A percentile compares a stretch with the other conserved stretches of the same genome.
These are phyloP conservation scores for Chlamydomonas incerta DNA, from an alignment of 139 green algal genomes.

Conservation along the genomic window DNA sequence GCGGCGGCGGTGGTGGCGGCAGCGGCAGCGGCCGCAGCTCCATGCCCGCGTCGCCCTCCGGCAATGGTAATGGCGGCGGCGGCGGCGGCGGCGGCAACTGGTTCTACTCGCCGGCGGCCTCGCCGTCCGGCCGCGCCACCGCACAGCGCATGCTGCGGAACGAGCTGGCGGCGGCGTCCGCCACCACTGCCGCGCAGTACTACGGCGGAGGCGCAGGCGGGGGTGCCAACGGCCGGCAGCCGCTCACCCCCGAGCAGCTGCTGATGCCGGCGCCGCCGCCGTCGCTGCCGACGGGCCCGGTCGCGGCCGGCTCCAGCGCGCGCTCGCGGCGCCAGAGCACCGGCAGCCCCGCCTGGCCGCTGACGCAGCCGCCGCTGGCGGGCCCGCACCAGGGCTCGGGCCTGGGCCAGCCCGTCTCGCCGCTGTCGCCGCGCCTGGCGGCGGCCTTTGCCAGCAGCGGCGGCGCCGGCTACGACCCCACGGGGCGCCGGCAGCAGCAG, in stretches of 20 bases:
- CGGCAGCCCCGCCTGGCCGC: neutral
- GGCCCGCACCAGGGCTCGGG: too few species aligned
- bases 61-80: neutral
- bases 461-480: neutral
- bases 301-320: neutral
- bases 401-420: too few species aligned
- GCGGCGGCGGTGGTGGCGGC: neutral
- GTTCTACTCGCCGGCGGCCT: neutral
- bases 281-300: too few species aligned
- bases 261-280: too few species aligned
- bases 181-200: conserved; percentile 3
- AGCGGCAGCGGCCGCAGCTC: neutral
- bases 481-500: too few species aligned
- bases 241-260: neutral
- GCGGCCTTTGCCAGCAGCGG: neutral
- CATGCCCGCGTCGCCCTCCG: neutral
- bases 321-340: neutral
- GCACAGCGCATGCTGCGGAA: neutral
- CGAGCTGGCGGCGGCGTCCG: neutral
- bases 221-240: too few species aligned
- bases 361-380: neutral
- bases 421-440: too few species aligned
- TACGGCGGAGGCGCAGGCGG: neutral
- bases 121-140: neutral
- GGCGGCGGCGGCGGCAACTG: neutral